Conservation (phyloP, 2,329 filamentous ascomycete genomes). For the Ophiocordyceps camponoti-leonardi region DNA sequence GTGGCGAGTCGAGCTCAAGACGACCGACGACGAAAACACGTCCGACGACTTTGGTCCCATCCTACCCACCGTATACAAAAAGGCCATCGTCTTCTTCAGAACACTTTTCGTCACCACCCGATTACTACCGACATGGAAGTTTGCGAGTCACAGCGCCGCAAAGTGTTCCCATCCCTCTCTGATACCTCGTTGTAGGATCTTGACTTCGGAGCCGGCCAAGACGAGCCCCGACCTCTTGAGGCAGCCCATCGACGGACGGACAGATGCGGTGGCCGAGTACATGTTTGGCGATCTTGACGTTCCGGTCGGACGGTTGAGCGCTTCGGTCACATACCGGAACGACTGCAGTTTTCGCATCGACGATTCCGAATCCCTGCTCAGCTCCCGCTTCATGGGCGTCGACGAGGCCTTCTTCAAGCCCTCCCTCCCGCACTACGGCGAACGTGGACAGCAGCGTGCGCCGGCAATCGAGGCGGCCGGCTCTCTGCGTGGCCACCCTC, state of each 20-base stretch:
- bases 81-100: constrained; percentile 86
- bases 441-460: constrained; percentile 13
- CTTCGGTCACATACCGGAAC: constrained; percentile 68
- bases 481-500: constrained; percentile 56
- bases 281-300: constrained; percentile 73
- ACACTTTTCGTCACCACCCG: constrained; percentile 71
- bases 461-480: constrained; percentile 38
- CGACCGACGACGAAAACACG: constrained; percentile 22
- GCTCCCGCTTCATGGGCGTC: constrained; percentile 82
- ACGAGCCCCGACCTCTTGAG: constrained; percentile 48
- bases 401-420: constrained; percentile 80
- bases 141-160: constrained; percentile 53
- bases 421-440: constrained; percentile 43
- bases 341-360: constrained; percentile 86
- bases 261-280: constrained; percentile 47
- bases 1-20: constrained; percentile 72
- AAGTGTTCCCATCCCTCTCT: constrained; percentile 53
- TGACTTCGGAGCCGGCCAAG: constrained; percentile 38
- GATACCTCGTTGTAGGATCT: constrained; percentile 65
- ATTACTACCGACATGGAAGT: constrained; percentile 73
- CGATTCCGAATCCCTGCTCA: constrained; percentile 76
- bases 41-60: constrained; percentile 41
- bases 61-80: constrained; percentile 88
- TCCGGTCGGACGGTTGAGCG: constrained; percentile 67
- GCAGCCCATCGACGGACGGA: constrained; percentile 18